Evolutionary conservation across 768 basidiomycete species (phyloP).

Genomic region (Phaffia tasmanica): DNA sequence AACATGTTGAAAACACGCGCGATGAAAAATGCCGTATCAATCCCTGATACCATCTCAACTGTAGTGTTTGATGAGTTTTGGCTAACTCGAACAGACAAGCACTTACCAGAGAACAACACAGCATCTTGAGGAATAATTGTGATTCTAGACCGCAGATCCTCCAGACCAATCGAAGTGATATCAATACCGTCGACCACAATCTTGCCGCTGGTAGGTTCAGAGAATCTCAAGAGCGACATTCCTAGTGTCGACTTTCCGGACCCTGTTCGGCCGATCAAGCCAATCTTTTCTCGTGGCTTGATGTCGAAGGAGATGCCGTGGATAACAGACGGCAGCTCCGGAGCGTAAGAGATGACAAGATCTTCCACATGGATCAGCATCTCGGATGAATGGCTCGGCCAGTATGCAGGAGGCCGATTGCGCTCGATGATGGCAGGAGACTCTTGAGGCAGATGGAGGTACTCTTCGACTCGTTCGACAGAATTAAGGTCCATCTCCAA

Average conservation of each 20-base stretch:
- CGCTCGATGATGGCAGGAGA: slow-evolving; percentile 64
- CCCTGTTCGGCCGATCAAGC: slow-evolving; percentile 39
- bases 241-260: slow-evolving; percentile 58
- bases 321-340: slow-evolving; percentile 70
- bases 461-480: slow-evolving; percentile 76
- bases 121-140: slow-evolving; percentile 43
- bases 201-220: slow-evolving; percentile 61
- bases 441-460: slow-evolving; percentile 48
- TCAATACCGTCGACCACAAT: slow-evolving; percentile 82
- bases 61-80: no score
- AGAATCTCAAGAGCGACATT: slow-evolving; percentile 74
- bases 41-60: no score
- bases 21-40: no score
- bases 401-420: slow-evolving; percentile 73
- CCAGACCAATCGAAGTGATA: slow-evolving; percentile 69
- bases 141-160: slow-evolving; percentile 58
- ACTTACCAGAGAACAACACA: slow-evolving; percentile 57
- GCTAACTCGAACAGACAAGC: no score
- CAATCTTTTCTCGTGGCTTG: slow-evolving; percentile 51
- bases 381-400: slow-evolving; percentile 52
- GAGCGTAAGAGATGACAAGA: slow-evolving; percentile 62
- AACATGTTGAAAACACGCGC: no score
- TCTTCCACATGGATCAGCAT: slow-evolving; percentile 44
- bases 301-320: slow-evolving; percentile 60
- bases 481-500: slow-evolving; percentile 53